Percentiles rank a stretch among this genome's conserved stretches.
These are phyloP conservation scores for Corchorus capsularis DNA, from an alignment of 345 rosid species.

Conservation along the genomic window DNA sequence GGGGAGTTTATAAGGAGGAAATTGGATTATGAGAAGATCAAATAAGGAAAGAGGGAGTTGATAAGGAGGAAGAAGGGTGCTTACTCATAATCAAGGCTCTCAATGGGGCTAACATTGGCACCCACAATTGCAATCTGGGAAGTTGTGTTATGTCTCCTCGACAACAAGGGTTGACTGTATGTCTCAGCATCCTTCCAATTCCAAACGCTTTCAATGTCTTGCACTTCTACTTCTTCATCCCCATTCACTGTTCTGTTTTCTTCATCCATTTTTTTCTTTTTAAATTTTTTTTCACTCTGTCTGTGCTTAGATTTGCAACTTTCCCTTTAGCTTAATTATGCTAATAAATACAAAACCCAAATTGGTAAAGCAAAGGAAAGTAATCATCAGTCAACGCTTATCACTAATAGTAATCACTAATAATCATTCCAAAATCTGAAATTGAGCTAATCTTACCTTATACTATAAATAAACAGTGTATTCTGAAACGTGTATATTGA, in stretches of 20 bases:
- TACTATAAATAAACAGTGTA: no score
- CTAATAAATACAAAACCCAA: not conserved
- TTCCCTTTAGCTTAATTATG: no score
- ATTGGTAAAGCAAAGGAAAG: not conserved
- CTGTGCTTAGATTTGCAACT: not conserved
- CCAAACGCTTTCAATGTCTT: conserved; percentile 35
- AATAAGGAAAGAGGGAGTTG: not conserved
- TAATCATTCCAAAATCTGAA: no score
- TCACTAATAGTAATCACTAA: no score
- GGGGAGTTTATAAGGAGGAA: not conserved
- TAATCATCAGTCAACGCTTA: not conserved
- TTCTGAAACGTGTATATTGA: no score
- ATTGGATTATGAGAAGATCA: not conserved
- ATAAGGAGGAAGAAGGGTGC: not conserved
- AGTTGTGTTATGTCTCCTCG: conserved; percentile 39
- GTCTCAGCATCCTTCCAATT: conserved; percentile 31
- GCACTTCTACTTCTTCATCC: not conserved
- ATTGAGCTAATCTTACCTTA: no score
- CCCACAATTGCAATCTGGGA: conserved; percentile 57
- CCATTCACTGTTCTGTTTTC: conserved; percentile 10
- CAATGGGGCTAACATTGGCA: conserved; percentile 44
- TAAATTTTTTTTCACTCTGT: not conserved
- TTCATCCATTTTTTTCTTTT: conserved; percentile 22
- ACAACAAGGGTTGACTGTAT: conserved; percentile 45
- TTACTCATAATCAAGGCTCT: conserved; percentile 62